Percentiles rank a stretch among this genome's conserved stretches.
Conservation (phyloP, 2,329 filamentous ascomycete genomes). For the Hypomyces perniciosus region DNA sequence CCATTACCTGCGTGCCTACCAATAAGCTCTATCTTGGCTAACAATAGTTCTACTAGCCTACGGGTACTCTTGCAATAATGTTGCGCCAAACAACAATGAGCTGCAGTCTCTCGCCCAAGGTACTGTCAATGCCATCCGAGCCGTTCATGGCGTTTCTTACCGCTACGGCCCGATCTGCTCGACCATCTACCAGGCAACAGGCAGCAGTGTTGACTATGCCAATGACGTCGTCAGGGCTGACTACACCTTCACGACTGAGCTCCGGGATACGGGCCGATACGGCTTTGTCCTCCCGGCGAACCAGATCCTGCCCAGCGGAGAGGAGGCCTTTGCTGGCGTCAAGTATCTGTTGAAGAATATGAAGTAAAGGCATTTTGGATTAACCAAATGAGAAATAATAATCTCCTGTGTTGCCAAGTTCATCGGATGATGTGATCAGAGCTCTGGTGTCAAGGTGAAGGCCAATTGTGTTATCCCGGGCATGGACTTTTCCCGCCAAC, state of each 20-base stretch:
- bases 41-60: conserved; percentile 48
- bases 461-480: too few relatives aligned
- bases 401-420: too few relatives aligned
- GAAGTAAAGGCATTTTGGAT: conserved; percentile 14
- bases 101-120: conserved; percentile 44
- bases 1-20: conserved; percentile 36
- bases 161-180: conserved; percentile 48
- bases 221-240: conserved; percentile 37
- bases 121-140: conserved; percentile 44
- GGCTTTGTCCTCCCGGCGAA: conserved; percentile 38
- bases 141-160: conserved; percentile 34
- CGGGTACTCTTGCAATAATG: conserved; percentile 50
- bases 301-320: conserved; percentile 38
- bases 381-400: too few relatives aligned
- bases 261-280: conserved; percentile 30
- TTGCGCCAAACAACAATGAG: conserved; percentile 40
- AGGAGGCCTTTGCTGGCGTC: conserved; percentile 44
- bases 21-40: not conserved
- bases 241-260: conserved; percentile 35
- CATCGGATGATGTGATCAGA: too few relatives aligned
- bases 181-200: conserved; percentile 54
- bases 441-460: too few relatives aligned
- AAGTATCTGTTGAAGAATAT: conserved; percentile 51
- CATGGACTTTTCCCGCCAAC: too few relatives aligned
- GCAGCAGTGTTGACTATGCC: conserved; percentile 41